A percentile compares a stretch with the other conserved stretches of the same genome.
Conservation (phyloP, 371 early-diverging fungal species). For the Mucor mucedo region DNA sequence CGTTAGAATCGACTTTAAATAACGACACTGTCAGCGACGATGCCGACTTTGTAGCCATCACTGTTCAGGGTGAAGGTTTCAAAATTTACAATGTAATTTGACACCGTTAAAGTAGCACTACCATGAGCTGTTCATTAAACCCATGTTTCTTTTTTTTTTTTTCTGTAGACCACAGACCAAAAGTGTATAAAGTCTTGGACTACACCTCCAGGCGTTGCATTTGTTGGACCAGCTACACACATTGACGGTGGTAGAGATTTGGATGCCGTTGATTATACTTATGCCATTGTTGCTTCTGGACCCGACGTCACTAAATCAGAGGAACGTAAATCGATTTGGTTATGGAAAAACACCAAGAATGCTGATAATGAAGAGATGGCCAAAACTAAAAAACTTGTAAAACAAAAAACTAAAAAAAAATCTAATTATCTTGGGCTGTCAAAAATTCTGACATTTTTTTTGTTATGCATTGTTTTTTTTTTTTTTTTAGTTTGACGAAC, state of each 20-base stretch:
- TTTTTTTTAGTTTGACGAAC: constrained; percentile 52
- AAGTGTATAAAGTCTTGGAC: constrained; percentile 66
- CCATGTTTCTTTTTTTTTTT: too few species aligned
- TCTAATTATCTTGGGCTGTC: background rate
- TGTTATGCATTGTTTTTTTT: background rate
- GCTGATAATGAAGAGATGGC: constrained; percentile 31
- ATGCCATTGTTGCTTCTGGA: constrained; percentile 60
- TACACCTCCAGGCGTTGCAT: constrained; percentile 60
- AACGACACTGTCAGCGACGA: constrained; percentile 34
- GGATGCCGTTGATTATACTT: constrained; percentile 53
- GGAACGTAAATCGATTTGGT: constrained; percentile 58
- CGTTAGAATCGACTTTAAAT: constrained; percentile 40
- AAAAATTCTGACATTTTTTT: background rate
- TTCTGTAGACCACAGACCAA: constrained; percentile 56
- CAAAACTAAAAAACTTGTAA: constrained; percentile 41
- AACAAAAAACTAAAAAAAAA: background rate
- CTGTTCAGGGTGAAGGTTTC: constrained; percentile 66
- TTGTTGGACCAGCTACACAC: constrained; percentile 57
- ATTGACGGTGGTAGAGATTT: constrained; percentile 38
- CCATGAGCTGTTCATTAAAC: too few species aligned
- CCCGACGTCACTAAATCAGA: constrained; percentile 59
- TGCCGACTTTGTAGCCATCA: constrained; percentile 53
- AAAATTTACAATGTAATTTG: constrained; percentile 60
- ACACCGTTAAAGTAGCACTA: background rate
- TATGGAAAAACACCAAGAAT: constrained; percentile 52